These are phyloP conservation scores for Fraxinus nigra DNA, from an alignment of 305 asterid species.

Conservation along the genomic window DNA sequence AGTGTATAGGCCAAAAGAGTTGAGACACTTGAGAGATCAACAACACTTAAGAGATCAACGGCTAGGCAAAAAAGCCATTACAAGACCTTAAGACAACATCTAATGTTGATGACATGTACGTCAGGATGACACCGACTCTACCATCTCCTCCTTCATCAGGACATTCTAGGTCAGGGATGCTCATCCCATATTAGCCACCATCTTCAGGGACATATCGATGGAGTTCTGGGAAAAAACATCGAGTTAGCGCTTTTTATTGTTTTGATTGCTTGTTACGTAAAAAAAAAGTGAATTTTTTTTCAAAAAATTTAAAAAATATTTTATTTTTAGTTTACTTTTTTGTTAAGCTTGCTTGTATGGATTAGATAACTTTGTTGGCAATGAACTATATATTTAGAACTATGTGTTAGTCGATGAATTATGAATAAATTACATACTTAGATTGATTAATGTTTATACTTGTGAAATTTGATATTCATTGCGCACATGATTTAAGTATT, in stretches of 20 bases:
- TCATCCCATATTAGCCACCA: neutral
- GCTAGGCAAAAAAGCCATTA: neutral
- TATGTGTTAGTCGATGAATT: neutral
- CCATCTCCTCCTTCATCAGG: neutral
- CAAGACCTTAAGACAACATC: neutral
- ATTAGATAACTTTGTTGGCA: neutral
- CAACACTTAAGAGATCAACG: neutral
- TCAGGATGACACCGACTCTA: neutral
- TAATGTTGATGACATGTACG: neutral
- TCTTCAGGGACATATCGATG: neutral
- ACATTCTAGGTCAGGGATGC: neutral
- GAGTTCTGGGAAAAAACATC: neutral
- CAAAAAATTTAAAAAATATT: too few relatives aligned
- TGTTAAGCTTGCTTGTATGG: neutral
- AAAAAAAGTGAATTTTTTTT: neutral
- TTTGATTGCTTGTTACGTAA: neutral
- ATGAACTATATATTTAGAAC: too few relatives aligned
- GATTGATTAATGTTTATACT: too few relatives aligned
- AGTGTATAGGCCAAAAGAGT: neutral
- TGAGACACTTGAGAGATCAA: neutral
- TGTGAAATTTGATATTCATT: neutral
- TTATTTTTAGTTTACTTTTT: too few relatives aligned
- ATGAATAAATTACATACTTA: neutral
- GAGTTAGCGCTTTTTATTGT: neutral
- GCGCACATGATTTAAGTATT: neutral